Percentiles rank a stretch among this genome's conserved stretches.
phyloP scores from a whole-genome alignment of 495 filamentous ascomycete species.

The Filosporella fistucella region DNA sequence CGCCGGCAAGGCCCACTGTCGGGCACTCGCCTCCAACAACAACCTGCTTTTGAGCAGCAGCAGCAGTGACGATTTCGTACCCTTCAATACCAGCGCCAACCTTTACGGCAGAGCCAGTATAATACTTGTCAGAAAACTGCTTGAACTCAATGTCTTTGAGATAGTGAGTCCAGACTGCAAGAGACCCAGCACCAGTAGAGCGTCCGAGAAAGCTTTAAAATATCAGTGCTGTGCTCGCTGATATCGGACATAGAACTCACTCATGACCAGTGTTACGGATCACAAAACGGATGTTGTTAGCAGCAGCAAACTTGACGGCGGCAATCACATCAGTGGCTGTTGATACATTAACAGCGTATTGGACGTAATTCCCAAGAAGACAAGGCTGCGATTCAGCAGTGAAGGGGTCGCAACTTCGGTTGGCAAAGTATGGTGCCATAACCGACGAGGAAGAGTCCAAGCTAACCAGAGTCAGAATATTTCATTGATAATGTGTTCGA shows the following conservation, averaged over 20 bases:
- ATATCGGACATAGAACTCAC: slow-evolving; percentile 14
- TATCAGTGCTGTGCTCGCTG: neutral
- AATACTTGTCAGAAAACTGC: slow-evolving; percentile 32
- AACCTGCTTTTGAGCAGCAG: slow-evolving; percentile 37
- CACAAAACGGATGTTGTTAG: slow-evolving; percentile 34
- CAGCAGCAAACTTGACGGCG: slow-evolving; percentile 47
- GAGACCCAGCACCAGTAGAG: slow-evolving; percentile 45
- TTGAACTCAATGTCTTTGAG: slow-evolving; percentile 42
- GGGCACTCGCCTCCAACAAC: slow-evolving; percentile 49
- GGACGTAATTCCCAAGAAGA: slow-evolving; percentile 51
- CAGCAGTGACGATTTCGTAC: slow-evolving; percentile 42
- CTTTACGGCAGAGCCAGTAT: slow-evolving; percentile 32
- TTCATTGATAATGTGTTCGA: neutral
- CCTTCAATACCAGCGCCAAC: slow-evolving; percentile 56
- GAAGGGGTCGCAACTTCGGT: slow-evolving; percentile 54
- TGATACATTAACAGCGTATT: slow-evolving; percentile 49
- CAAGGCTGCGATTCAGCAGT: slow-evolving; percentile 44
- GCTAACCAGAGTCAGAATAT: slow-evolving; percentile 3
- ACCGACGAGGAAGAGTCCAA: slow-evolving; percentile 29
- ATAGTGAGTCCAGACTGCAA: slow-evolving; percentile 48
- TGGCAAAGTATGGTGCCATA: slow-evolving; percentile 40
- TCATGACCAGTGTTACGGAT: slow-evolving; percentile 45
- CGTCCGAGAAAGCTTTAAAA: slow-evolving; percentile 34
- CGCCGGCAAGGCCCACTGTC: slow-evolving; percentile 43
- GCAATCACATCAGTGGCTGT: slow-evolving; percentile 36